phyloP scores from a whole-genome alignment of 1,139 yeast genomes.

The Yamadazyma sp. region DNA sequence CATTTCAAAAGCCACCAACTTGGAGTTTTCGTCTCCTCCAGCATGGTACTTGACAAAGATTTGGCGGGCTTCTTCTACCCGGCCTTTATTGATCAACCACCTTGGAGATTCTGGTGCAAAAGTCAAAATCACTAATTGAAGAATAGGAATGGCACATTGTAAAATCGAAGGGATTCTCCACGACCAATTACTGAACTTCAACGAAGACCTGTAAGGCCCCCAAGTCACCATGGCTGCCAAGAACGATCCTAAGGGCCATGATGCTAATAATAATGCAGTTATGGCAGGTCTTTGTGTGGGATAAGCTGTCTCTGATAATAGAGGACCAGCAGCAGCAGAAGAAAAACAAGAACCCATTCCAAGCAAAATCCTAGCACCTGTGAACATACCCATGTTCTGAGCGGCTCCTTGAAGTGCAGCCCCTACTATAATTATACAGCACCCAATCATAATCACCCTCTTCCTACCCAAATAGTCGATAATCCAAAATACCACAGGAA shows the following conservation, averaged over 20 bases:
- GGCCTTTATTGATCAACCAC: constrained; percentile 7
- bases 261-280: constrained; percentile 49
- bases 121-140: constrained; percentile 16
- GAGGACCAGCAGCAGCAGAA: constrained; percentile 37
- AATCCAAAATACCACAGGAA: constrained; percentile 20
- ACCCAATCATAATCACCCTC: constrained; percentile 26
- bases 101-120: constrained; percentile 17
- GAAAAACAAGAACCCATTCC: constrained; percentile 33
- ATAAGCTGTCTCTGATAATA: constrained; percentile 43
- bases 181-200: constrained; percentile 20
- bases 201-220: constrained; percentile 37
- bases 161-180: constrained; percentile 49
- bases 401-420: constrained; percentile 40
- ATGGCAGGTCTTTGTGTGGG: constrained; percentile 48
- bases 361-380: constrained; percentile 6
- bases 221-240: constrained; percentile 52
- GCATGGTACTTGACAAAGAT: constrained; percentile 33
- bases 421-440: constrained; percentile 30
- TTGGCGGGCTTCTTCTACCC: constrained; percentile 5
- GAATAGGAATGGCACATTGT: constrained; percentile 36
- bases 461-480: constrained; percentile 35
- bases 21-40: constrained; percentile 32
- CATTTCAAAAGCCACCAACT: constrained; percentile 43
- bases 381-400: constrained; percentile 7
- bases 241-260: constrained; percentile 53